Base-by-base conservation (phyloP, 2,329 filamentous ascomycete species). In the Alternaria triticina region DNA sequence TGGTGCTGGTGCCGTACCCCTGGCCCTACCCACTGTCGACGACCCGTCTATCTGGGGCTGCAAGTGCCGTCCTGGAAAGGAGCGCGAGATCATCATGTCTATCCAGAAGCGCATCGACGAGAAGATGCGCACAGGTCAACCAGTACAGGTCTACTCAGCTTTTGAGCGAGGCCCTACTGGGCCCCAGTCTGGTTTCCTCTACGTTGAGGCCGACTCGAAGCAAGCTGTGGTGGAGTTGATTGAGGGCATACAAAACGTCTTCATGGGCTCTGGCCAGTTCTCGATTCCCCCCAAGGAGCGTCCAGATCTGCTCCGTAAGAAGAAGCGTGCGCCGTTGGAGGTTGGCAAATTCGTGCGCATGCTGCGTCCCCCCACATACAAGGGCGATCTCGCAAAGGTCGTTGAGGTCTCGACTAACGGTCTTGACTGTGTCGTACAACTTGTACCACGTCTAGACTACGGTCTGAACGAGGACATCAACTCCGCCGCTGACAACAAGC, bases 41-140 rank as follows among this genome's bases (percentile, higher is more conserved):
- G 96, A 99, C 79, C 96, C 96, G 1, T 94, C 92, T 73, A 98
- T 99, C 77, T 99, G 93, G 93, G 93, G 91, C 65, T 90, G 97
- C 66, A 90, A 92, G 73, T 97, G 94, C 82, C 96, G 96, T 78
- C 93, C 96, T 70, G 95, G 95, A 73, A 99, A 99, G 81, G 96
- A 99, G 82, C 89, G 91, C 65, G 96, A 99, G 76, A 91, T 97
- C 40, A 86, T 99, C 56, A 91, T 93, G 77, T 89, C 89, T 27
- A 91, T 99, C 70, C 93, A 93, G 83, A 97, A 94, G 82, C 90
- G 94, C 57, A 89, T 97, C 55, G 90, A 96, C 77, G 94, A 98
- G 75, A 88, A 91, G 43, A 82, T 87, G 52, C 89, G 88, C 27
- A 93, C 92, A 22, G 92, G 94, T 73, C 91, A 95, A 65, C 91